A percentile compares a stretch with the other conserved stretches of the same genome.
Evolutionary conservation across 164 flowering plant species (phyloP).

Genomic region (Protea cynaroides): DNA sequence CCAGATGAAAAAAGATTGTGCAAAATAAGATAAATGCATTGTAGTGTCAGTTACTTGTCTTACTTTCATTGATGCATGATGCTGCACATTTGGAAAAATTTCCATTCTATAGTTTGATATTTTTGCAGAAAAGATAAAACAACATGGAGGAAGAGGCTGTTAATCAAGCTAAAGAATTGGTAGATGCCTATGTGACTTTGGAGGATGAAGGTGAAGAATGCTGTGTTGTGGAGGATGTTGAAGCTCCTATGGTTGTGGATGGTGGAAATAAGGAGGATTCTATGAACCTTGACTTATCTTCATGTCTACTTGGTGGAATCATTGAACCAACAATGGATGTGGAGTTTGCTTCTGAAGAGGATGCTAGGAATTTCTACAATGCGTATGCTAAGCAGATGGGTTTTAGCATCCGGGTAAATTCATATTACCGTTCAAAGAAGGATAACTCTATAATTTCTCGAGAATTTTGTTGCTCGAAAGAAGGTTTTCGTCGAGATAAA

Average conservation of each 20-base stretch:
- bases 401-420: conserved; percentile 39
- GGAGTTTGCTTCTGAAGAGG: conserved; percentile 48
- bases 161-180: conserved; percentile 20
- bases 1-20: too few species aligned
- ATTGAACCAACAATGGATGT: conserved; percentile 41
- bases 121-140: conserved; percentile 1
- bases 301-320: conserved; percentile 21
- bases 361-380: conserved; percentile 43
- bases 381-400: conserved; percentile 47
- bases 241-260: conserved; percentile 25
- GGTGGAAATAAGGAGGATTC: conserved; percentile 17
- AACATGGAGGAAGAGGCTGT: conserved; percentile 23
- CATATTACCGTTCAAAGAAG: conserved; percentile 33
- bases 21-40: neutral
- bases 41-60: neutral
- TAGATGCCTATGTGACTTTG: conserved; percentile 24
- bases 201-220: conserved; percentile 27
- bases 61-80: neutral
- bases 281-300: conserved; percentile 13
- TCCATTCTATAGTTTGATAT: neutral
- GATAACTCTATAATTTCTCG: conserved; percentile 32
- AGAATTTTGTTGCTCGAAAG: conserved; percentile 35
- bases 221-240: conserved; percentile 33
- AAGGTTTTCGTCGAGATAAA: conserved; percentile 31
- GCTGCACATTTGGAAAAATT: neutral